Evolutionary conservation across 495 filamentous ascomycete species (phyloP).

Genomic region (Neurospora sp.): DNA sequence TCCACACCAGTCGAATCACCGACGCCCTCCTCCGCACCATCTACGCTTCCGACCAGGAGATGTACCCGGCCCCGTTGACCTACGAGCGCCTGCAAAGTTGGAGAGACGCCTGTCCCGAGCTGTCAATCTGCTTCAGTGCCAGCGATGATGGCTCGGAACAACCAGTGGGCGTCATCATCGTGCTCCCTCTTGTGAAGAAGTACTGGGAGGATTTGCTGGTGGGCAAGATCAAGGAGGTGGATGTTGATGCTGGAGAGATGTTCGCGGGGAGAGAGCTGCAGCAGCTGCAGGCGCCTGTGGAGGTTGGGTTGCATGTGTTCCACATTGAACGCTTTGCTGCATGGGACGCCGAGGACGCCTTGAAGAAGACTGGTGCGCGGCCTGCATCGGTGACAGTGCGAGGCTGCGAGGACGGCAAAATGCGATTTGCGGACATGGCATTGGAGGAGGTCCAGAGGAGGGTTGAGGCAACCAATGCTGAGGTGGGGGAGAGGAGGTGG

Average conservation of each 20-base stretch:
- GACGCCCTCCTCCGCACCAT: conserved; percentile 9
- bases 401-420: neutral
- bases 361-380: neutral
- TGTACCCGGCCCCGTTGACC: conserved; percentile 23
- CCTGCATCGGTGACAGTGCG: neutral
- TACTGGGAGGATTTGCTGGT: conserved; percentile 46
- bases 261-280: conserved; percentile 26
- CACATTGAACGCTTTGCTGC: conserved; percentile 21
- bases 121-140: conserved; percentile 12
- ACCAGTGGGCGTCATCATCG: conserved; percentile 17
- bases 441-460: conserved; percentile 12
- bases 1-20: neutral
- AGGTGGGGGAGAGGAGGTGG: conserved; percentile 6
- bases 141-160: neutral
- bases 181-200: conserved; percentile 9
- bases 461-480: neutral
- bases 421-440: conserved; percentile 14
- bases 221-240: conserved; percentile 57
- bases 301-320: conserved; percentile 26
- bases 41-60: conserved; percentile 24
- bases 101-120: conserved; percentile 13
- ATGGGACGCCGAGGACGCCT: neutral
- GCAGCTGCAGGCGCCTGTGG: conserved; percentile 5
- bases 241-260: conserved; percentile 54
- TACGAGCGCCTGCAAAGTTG: conserved; percentile 17